Conservation (phyloP, 2,329 filamentous ascomycete species). For the Aspergillus sp. region DNA sequence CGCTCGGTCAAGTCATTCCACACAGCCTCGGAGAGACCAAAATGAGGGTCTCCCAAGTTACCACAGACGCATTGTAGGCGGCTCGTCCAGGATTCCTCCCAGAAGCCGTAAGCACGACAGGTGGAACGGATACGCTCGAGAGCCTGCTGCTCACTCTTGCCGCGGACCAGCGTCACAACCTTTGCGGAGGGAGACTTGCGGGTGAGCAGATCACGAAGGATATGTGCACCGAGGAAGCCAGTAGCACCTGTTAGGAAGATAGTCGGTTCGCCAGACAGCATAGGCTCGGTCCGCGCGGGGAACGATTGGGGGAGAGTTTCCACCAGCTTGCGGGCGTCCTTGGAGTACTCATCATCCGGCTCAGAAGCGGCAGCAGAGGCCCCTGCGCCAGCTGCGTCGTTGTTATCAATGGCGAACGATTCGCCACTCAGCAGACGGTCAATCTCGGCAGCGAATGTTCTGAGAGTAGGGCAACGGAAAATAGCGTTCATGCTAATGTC, state of each 20-base stretch:
- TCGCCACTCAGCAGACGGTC: slow-evolving; percentile 49
- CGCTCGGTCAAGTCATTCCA: slow-evolving; percentile 66
- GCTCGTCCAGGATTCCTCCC: slow-evolving; percentile 61
- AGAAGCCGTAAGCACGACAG: slow-evolving; percentile 74
- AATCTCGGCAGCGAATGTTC: slow-evolving; percentile 56
- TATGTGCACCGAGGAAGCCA: slow-evolving; percentile 81
- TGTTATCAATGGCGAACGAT: slow-evolving; percentile 42
- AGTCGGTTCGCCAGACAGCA: slow-evolving; percentile 47
- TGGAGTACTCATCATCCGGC: slow-evolving; percentile 48
- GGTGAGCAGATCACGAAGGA: slow-evolving; percentile 71
- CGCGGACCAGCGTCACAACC: slow-evolving; percentile 74
- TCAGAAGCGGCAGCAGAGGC: slow-evolving; percentile 27
- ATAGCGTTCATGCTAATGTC: slow-evolving; percentile 69
- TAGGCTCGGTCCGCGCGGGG: slow-evolving; percentile 29
- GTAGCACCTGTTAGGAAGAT: slow-evolving; percentile 86
- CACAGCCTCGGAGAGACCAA: slow-evolving; percentile 65
- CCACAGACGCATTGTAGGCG: slow-evolving; percentile 69
- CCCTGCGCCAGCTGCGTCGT: slow-evolving; percentile 43
- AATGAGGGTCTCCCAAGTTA: slow-evolving; percentile 67
- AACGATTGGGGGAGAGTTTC: slow-evolving; percentile 49
- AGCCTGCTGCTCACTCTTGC: slow-evolving; percentile 59
- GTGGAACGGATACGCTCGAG: slow-evolving; percentile 65
- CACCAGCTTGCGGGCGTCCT: slow-evolving; percentile 48
- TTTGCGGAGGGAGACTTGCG: slow-evolving; percentile 55
- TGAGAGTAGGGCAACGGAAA: slow-evolving; percentile 64